Conservation (phyloP, 176 grass and related monocot genomes). For the Secale cereale region DNA sequence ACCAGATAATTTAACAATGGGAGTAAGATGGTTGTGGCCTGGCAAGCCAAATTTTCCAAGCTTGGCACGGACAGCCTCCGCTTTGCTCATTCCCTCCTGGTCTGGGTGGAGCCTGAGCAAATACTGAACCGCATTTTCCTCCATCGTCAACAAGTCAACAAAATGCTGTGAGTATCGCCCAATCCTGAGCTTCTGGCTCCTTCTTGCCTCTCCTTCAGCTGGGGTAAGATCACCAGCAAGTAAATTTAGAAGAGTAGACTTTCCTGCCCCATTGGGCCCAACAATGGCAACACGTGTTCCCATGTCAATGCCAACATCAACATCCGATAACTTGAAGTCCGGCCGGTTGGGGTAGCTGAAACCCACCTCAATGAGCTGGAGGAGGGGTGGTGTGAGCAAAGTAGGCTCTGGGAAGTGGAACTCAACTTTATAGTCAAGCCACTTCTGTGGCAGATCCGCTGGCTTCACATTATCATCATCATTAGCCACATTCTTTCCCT, state of each 20-base stretch:
- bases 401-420: slow-evolving; percentile 54
- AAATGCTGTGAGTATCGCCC: slow-evolving; percentile 72
- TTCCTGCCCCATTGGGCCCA: slow-evolving; percentile 62
- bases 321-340: slow-evolving; percentile 53
- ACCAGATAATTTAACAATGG: slow-evolving; percentile 63
- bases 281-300: slow-evolving; percentile 71
- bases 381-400: slow-evolving; percentile 33
- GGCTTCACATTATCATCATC: not conserved
- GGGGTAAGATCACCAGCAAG: slow-evolving; percentile 55
- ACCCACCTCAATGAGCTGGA: slow-evolving; percentile 58
- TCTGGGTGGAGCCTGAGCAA: slow-evolving; percentile 60
- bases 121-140: slow-evolving; percentile 64
- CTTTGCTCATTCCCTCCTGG: slow-evolving; percentile 66
- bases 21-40: slow-evolving; percentile 47
- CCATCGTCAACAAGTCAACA: slow-evolving; percentile 63
- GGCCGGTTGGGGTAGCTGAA: slow-evolving; percentile 56
- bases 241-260: slow-evolving; percentile 65
- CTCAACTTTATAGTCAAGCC: slow-evolving; percentile 60
- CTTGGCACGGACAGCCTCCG: slow-evolving; percentile 58
- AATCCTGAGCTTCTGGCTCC: slow-evolving; percentile 61
- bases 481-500: not conserved
- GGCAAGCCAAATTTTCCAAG: slow-evolving; percentile 44
- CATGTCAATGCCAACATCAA: slow-evolving; percentile 66
- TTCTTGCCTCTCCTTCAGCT: slow-evolving; percentile 49
- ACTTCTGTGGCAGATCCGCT: slow-evolving; percentile 44